Evolutionary conservation across 495 filamentous ascomycete species (phyloP).

Genomic region (Trichoderma orchidacearum): DNA sequence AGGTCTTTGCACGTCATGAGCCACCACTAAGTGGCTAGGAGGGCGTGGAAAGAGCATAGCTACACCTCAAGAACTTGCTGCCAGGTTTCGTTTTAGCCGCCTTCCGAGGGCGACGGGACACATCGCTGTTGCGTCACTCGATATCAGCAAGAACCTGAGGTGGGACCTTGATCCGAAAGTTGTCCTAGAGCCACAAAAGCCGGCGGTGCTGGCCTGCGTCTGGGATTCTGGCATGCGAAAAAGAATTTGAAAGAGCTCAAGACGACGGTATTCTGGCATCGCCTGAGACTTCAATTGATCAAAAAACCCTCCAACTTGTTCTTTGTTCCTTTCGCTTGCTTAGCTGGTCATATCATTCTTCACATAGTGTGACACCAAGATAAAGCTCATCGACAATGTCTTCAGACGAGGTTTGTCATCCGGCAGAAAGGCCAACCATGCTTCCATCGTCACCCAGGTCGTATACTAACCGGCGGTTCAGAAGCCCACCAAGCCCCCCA

Average conservation of each 20-base stretch:
- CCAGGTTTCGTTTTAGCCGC: not conserved
- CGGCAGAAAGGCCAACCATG: no score
- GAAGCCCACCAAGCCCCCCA: slow-evolving; percentile 3
- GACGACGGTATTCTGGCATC: not conserved
- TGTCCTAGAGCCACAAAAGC: not conserved
- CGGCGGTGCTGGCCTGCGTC: not conserved
- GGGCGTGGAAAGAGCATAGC: not conserved
- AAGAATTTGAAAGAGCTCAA: not conserved
- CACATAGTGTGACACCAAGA: not conserved
- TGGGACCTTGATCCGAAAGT: not conserved
- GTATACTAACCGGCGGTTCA: not conserved
- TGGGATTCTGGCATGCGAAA: not conserved
- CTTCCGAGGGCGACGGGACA: not conserved
- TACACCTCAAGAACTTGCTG: not conserved
- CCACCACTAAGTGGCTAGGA: not conserved
- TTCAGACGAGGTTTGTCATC: not conserved
- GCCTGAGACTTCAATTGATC: not conserved
- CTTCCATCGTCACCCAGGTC: no score
- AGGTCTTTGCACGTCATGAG: not conserved
- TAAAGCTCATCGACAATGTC: not conserved
- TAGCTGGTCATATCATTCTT: not conserved
- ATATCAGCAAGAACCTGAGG: not conserved
- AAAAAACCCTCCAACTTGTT: no score
- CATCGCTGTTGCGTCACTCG: not conserved
- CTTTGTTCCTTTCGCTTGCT: not conserved